Base-by-base conservation (phyloP, 495 filamentous ascomycete species). In the Rhypophila decipiens region DNA sequence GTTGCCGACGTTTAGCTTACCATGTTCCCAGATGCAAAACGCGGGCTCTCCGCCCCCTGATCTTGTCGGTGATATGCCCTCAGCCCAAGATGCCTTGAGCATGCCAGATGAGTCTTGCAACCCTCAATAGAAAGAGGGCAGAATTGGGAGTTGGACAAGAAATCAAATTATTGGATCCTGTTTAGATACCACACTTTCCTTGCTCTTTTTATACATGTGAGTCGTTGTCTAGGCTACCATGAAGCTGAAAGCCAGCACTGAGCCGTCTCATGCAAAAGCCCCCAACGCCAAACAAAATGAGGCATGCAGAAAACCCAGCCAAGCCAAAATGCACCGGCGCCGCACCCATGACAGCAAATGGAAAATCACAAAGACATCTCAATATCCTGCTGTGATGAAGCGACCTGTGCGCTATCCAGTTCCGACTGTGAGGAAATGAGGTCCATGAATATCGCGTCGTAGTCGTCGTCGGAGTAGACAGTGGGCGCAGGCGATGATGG, bases 1-100 rank as follows among this genome's bases (percentile, higher is more conserved):
- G n/a, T n/a, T n/a, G n/a, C 44, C 49, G 35, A 24, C 50, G 31
- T 33, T 4, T 27, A 17, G 15, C 33, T 49, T n/a, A 44, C 40
- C 2, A 20, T 2, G 43, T 50, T 67, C 42, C 63, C 39, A 67
- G 93, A 97, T 98, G 91, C 93, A 97, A 91, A 82, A 84, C 42
- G 83, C 85, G 17, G 93, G 93, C 4, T 88, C 85, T 34, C 93
- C 91, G 7, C 93, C 93, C 2, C 75, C 84, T 19, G 93, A 96
- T 64, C 73, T 98, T 10, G 85, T 98, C 39, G 86, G 90, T 19
- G 88, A 95, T 59, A 88, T 90, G 85, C 76, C 78, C 35, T 80
- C 83, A 47, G 82, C 84, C 2, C 83, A 88, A 53, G 84, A 88
- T 60, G 81, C 78, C 34, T 64, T 90, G 7, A 76, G 75, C 19